Base-by-base conservation (phyloP, 352 stramenopile genomes). In the Phytophthora quininea region DNA sequence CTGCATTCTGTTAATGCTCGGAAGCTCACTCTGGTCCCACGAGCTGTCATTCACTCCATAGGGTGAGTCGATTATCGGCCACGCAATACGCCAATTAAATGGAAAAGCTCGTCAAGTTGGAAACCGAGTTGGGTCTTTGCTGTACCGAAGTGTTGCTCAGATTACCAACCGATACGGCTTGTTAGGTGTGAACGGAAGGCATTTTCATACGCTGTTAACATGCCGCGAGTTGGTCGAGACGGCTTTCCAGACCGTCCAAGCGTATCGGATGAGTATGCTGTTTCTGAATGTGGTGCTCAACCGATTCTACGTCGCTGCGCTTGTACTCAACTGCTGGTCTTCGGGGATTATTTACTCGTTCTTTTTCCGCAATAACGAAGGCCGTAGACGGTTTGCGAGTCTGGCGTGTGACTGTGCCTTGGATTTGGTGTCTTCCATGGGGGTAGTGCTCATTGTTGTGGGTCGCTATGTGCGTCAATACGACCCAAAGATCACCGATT, bases 231-330 rank as follows among this genome's bases (percentile, higher is more conserved):
- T 27, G 8, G 15, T 49, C 15, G 43, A 49, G 15, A 49, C 43
- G 10, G 45, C 46, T 4, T 33, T 67, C 38, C 60, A 67, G 14
- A 30, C 42, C 1, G 8, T 61, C n/a, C 58, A 66, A 29, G 50
- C 58, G 6, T 66, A 66, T 40, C 31, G 33, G 2, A 66, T 66
- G 58, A 66, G 58, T 29, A 32, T 35, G 31, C 40, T 54, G 19
- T 50, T 66, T 15, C 24, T n/a, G n/a, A n/a, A n/a, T n/a, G 40
- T 53, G 4, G 62, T 54, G 35, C 59, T 76, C 35, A 67, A 72
- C 29, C 40, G 53, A 2, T 51, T 73, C 15, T 67, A 59, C 19
- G 68, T 68, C 11, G 12, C 29, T 2, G n/a, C 71, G 5, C 15
- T 75, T 11, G 48, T 69, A 12, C 2, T 54, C 6, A 66, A 66